Evolutionary conservation across 2,329 filamentous ascomycete species (phyloP).

Genomic region (Penicillium sclerotigenum): DNA sequence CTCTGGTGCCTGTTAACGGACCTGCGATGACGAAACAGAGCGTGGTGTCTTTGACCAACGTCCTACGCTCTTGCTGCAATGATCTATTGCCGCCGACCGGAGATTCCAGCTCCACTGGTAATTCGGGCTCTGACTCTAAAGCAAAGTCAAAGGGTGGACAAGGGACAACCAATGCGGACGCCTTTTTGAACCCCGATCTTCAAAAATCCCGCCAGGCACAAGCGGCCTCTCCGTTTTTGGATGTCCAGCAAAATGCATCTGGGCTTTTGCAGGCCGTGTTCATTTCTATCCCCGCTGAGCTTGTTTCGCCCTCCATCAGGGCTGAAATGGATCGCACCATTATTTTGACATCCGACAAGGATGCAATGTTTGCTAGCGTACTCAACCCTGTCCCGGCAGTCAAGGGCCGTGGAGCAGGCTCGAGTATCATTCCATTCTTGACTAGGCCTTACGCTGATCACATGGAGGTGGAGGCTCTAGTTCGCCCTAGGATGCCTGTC

Average conservation of each 20-base stretch:
- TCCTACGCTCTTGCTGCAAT: constrained; percentile 68
- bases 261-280: constrained; percentile 63
- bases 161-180: constrained; percentile 60
- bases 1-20: constrained; percentile 61
- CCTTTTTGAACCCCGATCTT: constrained; percentile 58
- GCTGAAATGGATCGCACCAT: constrained; percentile 77
- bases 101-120: constrained; percentile 32
- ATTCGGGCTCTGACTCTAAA: constrained; percentile 41
- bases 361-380: constrained; percentile 76
- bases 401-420: constrained; percentile 59
- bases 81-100: constrained; percentile 61
- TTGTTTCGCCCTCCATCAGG: constrained; percentile 68
- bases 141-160: constrained; percentile 38
- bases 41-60: constrained; percentile 59
- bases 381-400: constrained; percentile 69
- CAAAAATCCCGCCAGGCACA: constrained; percentile 26
- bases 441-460: constrained; percentile 62
- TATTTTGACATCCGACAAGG: constrained; percentile 65
- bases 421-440: constrained; percentile 78
- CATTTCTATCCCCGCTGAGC: constrained; percentile 60
- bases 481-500: constrained; percentile 53
- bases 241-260: constrained; percentile 57
- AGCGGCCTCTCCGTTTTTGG: constrained; percentile 24
- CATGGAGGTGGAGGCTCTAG: constrained; percentile 67
- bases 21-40: constrained; percentile 64